These are phyloP conservation scores for Phytophthora sp. DNA, from an alignment of 352 stramenopile species.

Conservation along the genomic window DNA sequence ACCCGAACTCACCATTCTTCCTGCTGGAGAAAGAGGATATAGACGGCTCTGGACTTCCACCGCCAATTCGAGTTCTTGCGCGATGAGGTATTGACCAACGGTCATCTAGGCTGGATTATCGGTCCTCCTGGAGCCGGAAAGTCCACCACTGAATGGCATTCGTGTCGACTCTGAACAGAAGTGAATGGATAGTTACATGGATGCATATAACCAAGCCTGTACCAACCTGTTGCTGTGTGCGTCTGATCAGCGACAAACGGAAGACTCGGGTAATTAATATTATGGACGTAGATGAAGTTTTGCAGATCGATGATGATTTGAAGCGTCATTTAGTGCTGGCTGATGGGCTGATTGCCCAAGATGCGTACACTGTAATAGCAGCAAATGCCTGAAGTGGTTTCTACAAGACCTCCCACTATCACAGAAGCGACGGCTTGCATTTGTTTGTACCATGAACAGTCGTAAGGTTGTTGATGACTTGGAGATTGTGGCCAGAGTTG, in stretches of 20 bases:
- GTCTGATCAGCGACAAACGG: background rate
- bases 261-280: background rate
- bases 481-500: background rate
- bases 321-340: conserved; percentile 1
- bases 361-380: background rate
- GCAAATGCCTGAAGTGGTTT: background rate
- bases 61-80: background rate
- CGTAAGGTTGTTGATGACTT: conserved; percentile 13
- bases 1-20: background rate
- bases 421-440: conserved; percentile 1
- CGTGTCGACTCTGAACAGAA: conserved; percentile 10
- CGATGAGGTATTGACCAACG: background rate
- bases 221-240: background rate
- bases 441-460: conserved; percentile 11
- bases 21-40: background rate
- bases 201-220: background rate
- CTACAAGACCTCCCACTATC: background rate
- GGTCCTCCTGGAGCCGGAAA: conserved; percentile 18
- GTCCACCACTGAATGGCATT: conserved; percentile 19
- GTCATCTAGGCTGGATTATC: conserved; percentile 1
- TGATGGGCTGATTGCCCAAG: background rate
- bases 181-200: conserved; percentile 23
- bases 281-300: background rate
- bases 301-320: background rate
- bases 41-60: background rate